Evolutionary conservation across 345 rosid species (phyloP), one percentile per base, ranked within the genome.

Genomic region (Sisymbrium altissimum): DNA sequence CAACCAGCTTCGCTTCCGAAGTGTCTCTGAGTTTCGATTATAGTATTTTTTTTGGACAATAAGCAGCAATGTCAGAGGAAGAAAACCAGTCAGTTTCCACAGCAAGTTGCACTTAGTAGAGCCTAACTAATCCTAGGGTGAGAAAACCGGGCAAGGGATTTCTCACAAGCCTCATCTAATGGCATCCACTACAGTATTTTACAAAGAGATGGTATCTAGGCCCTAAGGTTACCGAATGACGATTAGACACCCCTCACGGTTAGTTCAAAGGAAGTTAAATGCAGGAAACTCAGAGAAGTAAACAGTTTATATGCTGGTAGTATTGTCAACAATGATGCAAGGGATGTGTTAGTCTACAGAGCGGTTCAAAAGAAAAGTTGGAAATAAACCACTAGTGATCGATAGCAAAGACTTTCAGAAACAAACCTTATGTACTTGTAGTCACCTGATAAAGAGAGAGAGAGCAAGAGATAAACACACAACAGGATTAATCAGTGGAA

Each of bases 391-490:
- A 11, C 32, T 25, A 27, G 36, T 13, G 60, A 55, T 55, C 41
- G 38, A 54, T 29, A 13, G 3, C 7, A 33, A 25, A 39, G 55
- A 54, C 1, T 18, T 6, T n/a, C 9, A 72, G 66, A 49, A 53
- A 71, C 85, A 74, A 64, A 92, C 96, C 90, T 90, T 68, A 83
- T 53, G 82, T 93, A 93, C 76, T 90, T 90, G 83, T 88, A 87
- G 74, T 90, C 98, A 78, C 88, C 98, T 86, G 92, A 71, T 71
- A 76, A n/a, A n/a, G n/a, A n/a, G n/a, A 21, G 38, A 66, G 61
- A 61, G 46, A 55, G 49, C n/a, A n/a, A 65, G 46, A 72, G 8
- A 41, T 44, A 44, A 13, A 46, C 30, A 64, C 68, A 49, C 25
- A 23, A 23, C 17, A 50, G 7, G 41, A 50, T 59, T 12, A 61